Conservation (phyloP, 306 rosid genomes). For the Cicer yamashitae region DNA sequence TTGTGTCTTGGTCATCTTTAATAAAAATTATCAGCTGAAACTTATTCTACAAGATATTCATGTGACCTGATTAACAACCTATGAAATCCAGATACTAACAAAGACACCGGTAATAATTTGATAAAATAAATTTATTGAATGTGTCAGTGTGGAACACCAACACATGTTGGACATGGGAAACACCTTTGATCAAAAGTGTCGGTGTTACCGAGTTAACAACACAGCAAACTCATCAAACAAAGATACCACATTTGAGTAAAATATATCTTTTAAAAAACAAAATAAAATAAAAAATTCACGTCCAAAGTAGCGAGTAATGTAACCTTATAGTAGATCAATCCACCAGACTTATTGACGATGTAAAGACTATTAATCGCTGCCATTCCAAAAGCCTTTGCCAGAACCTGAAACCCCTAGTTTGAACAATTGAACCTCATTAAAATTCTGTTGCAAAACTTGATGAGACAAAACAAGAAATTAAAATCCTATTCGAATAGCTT, state of each 20-base stretch:
- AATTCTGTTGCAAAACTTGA: neutral
- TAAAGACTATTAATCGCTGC: constrained; percentile 93
- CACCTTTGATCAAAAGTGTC: too few relatives aligned
- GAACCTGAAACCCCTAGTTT: constrained; percentile 40
- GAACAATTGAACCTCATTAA: constrained; percentile 7
- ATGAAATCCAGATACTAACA: too few relatives aligned
- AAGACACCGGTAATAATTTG: too few relatives aligned
- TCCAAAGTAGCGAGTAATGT: neutral
- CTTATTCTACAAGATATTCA: neutral
- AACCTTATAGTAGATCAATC: constrained; percentile 92
- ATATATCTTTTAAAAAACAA: constrained; percentile 7
- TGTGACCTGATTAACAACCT: neutral
- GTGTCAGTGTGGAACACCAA: too few relatives aligned
- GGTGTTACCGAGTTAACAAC: neutral
- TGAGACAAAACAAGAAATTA: neutral
- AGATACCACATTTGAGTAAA: neutral
- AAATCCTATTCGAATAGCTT: too few relatives aligned
- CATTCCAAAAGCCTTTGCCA: constrained; percentile 50
- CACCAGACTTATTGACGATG: constrained; percentile 90
- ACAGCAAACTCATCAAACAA: neutral
- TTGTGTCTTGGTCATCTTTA: constrained; percentile 15
- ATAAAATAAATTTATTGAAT: too few relatives aligned
- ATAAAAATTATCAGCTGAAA: constrained; percentile 12
- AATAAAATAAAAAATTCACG: neutral
- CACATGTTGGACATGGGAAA: too few relatives aligned